These are phyloP conservation scores for Tricholoma furcatifolium DNA, from an alignment of 768 basidiomycete genomes.

Conservation along the genomic window DNA sequence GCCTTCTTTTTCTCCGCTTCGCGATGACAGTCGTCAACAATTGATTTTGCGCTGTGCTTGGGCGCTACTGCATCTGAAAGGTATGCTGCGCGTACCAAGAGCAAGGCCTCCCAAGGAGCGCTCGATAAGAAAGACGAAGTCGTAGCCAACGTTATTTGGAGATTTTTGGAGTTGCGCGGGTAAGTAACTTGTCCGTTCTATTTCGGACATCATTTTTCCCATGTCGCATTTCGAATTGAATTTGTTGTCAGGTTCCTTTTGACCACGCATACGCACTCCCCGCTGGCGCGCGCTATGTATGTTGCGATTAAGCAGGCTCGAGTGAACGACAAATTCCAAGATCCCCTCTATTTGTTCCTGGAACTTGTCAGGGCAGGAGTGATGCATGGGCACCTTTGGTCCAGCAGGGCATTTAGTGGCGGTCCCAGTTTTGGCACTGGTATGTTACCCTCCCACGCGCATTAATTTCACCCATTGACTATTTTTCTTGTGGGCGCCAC, in stretches of 20 bases:
- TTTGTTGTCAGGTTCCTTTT: conserved; percentile 68
- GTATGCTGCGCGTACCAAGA: conserved; percentile 78
- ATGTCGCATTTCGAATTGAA: conserved; percentile 2
- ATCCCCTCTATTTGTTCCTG: conserved; percentile 90
- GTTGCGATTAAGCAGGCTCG: conserved; percentile 73
- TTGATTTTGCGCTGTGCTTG: conserved; percentile 92
- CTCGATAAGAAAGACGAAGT: conserved; percentile 98
- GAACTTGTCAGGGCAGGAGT: conserved; percentile 96
- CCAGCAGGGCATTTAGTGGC: conserved; percentile 83
- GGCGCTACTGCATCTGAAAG: conserved; percentile 86
- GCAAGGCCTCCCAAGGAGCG: conserved; percentile 46
- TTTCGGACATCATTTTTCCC: conserved; percentile 11
- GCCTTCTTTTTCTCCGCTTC: conserved; percentile 17
- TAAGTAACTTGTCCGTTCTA: conserved; percentile 43
- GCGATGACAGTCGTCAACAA: conserved; percentile 80
- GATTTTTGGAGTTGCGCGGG: conserved; percentile 96
- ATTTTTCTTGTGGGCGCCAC: conserved; percentile 20
- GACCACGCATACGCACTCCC: conserved; percentile 85
- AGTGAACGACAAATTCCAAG: conserved; percentile 98
- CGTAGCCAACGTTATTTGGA: conserved; percentile 97
- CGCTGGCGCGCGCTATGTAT: conserved; percentile 90
- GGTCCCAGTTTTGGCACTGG: conserved; percentile 94
- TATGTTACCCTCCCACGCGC: conserved; percentile 42
- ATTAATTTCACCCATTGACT: conserved; percentile 22
- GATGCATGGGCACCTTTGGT: conserved; percentile 93